A percentile compares a stretch with the other conserved stretches of the same genome.
Evolutionary conservation across 2,329 filamentous ascomycete genomes (phyloP).

Genomic region (Penicillium polonicum): DNA sequence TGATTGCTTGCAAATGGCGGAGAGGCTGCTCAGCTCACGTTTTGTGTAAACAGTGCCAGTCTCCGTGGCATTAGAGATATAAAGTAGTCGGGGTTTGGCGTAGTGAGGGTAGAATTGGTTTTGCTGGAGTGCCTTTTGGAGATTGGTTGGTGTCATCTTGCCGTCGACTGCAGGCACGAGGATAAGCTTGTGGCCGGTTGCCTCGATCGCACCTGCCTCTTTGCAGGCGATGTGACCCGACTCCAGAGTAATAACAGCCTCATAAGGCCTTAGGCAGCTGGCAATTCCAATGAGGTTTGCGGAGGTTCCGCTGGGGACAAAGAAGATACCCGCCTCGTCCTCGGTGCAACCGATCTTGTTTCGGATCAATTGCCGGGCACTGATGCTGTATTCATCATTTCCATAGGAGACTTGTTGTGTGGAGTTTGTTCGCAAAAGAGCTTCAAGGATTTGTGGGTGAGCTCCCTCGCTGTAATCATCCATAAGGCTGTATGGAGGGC

Average conservation of each 20-base stretch:
- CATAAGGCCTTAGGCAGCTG: slow-evolving; percentile 51
- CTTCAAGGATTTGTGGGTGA: slow-evolving; percentile 51
- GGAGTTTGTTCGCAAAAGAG: slow-evolving; percentile 46
- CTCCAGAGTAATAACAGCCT: slow-evolving; percentile 53
- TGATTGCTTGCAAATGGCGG: slow-evolving; percentile 44
- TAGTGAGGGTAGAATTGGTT: slow-evolving; percentile 55
- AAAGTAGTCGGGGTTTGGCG: slow-evolving; percentile 53
- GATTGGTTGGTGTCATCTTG: slow-evolving; percentile 48
- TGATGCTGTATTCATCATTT: slow-evolving; percentile 45
- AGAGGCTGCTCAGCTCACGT: slow-evolving; percentile 45
- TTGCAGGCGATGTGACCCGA: slow-evolving; percentile 52
- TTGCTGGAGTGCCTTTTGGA: slow-evolving; percentile 46
- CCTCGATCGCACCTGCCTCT: slow-evolving; percentile 54
- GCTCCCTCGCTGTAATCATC: slow-evolving; percentile 56
- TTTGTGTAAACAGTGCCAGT: slow-evolving; percentile 51
- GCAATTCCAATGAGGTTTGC: slow-evolving; percentile 55
- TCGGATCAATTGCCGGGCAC: slow-evolving; percentile 46
- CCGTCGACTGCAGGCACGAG: slow-evolving; percentile 48
- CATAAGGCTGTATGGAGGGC: slow-evolving; percentile 47
- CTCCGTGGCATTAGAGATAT: slow-evolving; percentile 55
- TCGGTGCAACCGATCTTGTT: slow-evolving; percentile 28
- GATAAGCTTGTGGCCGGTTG: slow-evolving; percentile 54
- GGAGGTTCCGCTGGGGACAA: slow-evolving; percentile 54
- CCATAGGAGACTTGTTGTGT: slow-evolving; percentile 52
- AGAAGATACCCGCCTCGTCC: slow-evolving; percentile 50